These are phyloP conservation scores for Herpetospermum pedunculosum DNA, from an alignment of 306 rosid species.

Conservation along the genomic window DNA sequence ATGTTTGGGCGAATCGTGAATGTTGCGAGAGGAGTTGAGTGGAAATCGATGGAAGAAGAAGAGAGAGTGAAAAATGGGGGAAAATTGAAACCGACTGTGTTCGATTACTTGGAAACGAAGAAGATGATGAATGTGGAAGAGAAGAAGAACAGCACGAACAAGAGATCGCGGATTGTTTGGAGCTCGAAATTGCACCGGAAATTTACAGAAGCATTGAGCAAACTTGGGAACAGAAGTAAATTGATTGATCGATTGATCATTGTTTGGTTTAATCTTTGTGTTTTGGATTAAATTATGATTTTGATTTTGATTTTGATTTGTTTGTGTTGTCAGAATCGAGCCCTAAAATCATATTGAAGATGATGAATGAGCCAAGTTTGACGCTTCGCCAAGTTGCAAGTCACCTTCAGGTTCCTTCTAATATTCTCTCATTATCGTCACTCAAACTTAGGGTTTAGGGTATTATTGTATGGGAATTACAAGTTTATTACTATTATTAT, in stretches of 20 bases:
- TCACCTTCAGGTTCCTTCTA: neutral
- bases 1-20: neutral
- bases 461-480: neutral
- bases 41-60: neutral
- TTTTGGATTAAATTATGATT: neutral
- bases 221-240: conserved; percentile 5
- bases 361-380: conserved; percentile 9
- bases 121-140: neutral
- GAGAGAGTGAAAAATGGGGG: neutral
- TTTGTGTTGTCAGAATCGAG: neutral
- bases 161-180: conserved; percentile 7
- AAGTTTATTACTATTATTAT: neutral
- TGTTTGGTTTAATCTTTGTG: neutral
- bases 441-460: neutral
- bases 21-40: neutral
- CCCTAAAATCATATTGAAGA: conserved; percentile 4
- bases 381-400: conserved; percentile 11
- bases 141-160: neutral
- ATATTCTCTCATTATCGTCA: neutral
- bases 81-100: neutral
- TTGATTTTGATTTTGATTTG: neutral
- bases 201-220: conserved; percentile 6
- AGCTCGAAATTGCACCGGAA: conserved; percentile 3
- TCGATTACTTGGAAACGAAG: neutral
- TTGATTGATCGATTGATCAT: neutral